Evolutionary conservation across 176 grass and related monocot species (phyloP), one percentile per base, ranked within the genome.

Genomic region (Bromus sterilis): DNA sequence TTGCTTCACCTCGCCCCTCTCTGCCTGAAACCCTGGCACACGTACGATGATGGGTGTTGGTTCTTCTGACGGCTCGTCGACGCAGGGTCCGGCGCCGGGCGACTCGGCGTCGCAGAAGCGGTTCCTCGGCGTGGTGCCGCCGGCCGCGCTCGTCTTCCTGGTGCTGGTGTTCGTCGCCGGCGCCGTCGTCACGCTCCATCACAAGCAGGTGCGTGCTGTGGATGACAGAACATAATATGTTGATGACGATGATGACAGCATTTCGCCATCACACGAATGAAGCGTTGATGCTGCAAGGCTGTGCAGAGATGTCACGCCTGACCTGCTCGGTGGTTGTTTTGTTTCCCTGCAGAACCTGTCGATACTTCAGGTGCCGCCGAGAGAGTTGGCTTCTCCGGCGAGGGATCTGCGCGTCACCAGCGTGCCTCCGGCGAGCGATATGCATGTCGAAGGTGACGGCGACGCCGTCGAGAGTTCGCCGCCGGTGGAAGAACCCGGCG

Each of bases 61-160:
- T 77, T 82, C 63, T 77, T 82, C 63, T 82, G 42, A 82, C 21
- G 55, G 9, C 35, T 41, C 36, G 7, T 48, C 26, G 0, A 28
- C 40, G 14, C 89, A 94, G 92, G 78, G 86, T 56, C 86, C 72
- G 11, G 34, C 80, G 20, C 36, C 82, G 18, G 68, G 33, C 9
- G 92, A 87, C 40, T 56, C 48, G 16, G n/a, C 53, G 68, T 71
- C 68, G 30, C 79, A 86, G 32, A 94, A 91, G 37, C 80, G 89
- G 67, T 62, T 84, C 51, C 78, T 71, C 53, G 66, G 78, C 80
- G 25, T 87, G 60, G 76, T 78, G 24, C 77, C 83, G 3, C 84
- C 84, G 11, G 85, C 75, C 29, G 74, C 53, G 34, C 73, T 89
- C 55, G 26, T 94, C 6, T 83, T 94, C 44, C 91, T 88, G 4